These are phyloP conservation scores for Ustilago shanxiensis DNA, from an alignment of 1,284 basidiomycete genomes.

Conservation along the genomic window DNA sequence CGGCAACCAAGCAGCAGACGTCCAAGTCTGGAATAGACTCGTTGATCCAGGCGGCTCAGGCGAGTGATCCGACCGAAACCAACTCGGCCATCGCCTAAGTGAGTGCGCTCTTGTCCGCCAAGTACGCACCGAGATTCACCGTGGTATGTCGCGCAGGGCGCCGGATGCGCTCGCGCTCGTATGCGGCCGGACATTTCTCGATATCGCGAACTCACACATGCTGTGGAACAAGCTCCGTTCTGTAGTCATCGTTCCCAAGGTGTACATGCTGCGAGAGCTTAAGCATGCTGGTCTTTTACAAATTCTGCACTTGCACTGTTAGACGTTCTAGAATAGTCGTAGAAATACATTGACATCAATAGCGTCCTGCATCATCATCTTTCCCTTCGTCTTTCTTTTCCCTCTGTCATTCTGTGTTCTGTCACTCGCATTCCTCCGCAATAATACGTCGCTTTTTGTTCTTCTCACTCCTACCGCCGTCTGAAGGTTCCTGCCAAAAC, in stretches of 20 bases:
- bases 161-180: slow-evolving; percentile 21
- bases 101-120: background rate
- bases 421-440: slow-evolving; percentile 6
- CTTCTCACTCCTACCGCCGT: no score
- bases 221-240: background rate
- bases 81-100: slow-evolving; percentile 39
- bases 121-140: background rate
- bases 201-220: background rate
- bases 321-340: background rate
- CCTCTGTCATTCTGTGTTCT: background rate
- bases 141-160: background rate
- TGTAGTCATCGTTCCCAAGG: background rate
- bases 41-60: slow-evolving; percentile 33
- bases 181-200: slow-evolving; percentile 12
- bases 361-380: no score
- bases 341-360: background rate
- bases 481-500: no score
- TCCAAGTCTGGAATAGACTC: slow-evolving; percentile 43
- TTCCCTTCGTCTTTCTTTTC: background rate
- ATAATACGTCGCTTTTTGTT: background rate
- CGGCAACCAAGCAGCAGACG: slow-evolving; percentile 47
- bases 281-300: background rate
- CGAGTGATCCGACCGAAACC: slow-evolving; percentile 34
- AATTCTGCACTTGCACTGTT: background rate
- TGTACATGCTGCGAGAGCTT: background rate